Conservation (phyloP, 257 asterid species). For the Orobanche coerulescens region DNA sequence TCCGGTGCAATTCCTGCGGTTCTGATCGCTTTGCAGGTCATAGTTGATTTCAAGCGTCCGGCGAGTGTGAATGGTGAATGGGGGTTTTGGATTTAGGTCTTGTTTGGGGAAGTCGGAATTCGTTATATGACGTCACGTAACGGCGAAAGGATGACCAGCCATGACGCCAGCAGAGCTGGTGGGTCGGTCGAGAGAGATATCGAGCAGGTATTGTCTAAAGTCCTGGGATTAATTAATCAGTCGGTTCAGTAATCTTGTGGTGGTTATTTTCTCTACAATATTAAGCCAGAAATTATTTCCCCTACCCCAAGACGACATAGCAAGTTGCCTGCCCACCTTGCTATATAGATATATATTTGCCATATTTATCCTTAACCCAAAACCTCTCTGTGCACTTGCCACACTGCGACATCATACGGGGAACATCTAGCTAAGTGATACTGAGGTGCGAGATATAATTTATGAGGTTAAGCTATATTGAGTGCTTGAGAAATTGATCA, state of each 20-base stretch:
- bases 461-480: neutral
- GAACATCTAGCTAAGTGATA: too few relatives aligned
- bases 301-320: too few relatives aligned
- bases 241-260: slow-evolving; percentile 5
- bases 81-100: slow-evolving; percentile 37
- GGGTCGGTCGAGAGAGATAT: slow-evolving; percentile 69
- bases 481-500: slow-evolving; percentile 4
- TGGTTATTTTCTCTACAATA: neutral
- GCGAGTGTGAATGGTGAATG: slow-evolving; percentile 29
- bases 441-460: too few relatives aligned
- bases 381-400: too few relatives aligned
- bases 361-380: too few relatives aligned
- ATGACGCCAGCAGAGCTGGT: slow-evolving; percentile 48
- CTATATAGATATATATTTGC: too few relatives aligned
- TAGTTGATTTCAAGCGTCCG: slow-evolving; percentile 12
- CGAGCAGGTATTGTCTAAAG: slow-evolving; percentile 45
- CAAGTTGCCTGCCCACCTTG: too few relatives aligned
- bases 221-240: slow-evolving; percentile 17
- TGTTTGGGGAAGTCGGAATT: slow-evolving; percentile 25
- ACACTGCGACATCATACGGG: too few relatives aligned
- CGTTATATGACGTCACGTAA: slow-evolving; percentile 25
- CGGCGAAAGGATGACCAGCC: slow-evolving; percentile 46
- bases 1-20: slow-evolving; percentile 18
- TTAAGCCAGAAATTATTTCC: too few relatives aligned
- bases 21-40: slow-evolving; percentile 6